Evolutionary conservation across 148 eudicot species (phyloP), one percentile per base, ranked within the genome.

Genomic region (Agrostemma githago): DNA sequence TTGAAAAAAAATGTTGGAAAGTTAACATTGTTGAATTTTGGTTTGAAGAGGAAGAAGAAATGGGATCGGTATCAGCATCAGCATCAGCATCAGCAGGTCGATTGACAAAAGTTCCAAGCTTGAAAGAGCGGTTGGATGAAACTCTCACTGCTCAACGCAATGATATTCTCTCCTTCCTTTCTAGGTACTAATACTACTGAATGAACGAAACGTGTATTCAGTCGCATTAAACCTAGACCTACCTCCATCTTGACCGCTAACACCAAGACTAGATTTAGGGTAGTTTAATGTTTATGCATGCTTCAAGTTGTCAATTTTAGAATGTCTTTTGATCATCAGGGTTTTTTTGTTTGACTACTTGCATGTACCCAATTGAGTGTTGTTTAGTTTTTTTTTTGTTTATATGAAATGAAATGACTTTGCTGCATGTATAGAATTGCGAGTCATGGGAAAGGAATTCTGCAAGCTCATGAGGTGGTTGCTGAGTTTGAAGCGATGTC

Each of bases 381-480:
- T 67, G 5, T 67, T 15, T 67, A 15, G 1, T 6, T 53, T 0
- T 71, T 37, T 51, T 34, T 56, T 26, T 4, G 5, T 5, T 51
- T 39, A 34, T 9, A 56, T 53, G 10, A 46, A 68, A 42, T 5
- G 15, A 17, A 1, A 58, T 44, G 34, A 26, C 34, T 26, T 26
- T 26, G 34, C 34, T 26, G 34, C 34, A 26, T 78, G 38, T 81
- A 37, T 62, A 95, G 99, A 80, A 83, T 95, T 82, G 92, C 81
- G 75, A 77, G 80, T 63, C 87, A 86, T 82, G 99, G 97, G 42
- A 92, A 90, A 81, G 93, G 97, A 43, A 95, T 92, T 43, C 75
- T 95, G 83, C 90, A 92, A 66, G 92, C 86, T 43, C 99, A 95
- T 63, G 87, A 95, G 80, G 82, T 95, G 62, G 68, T 85, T 71